Conservation (phyloP, 78 protist genomes). For the Dictyostelium citrinum region DNA sequence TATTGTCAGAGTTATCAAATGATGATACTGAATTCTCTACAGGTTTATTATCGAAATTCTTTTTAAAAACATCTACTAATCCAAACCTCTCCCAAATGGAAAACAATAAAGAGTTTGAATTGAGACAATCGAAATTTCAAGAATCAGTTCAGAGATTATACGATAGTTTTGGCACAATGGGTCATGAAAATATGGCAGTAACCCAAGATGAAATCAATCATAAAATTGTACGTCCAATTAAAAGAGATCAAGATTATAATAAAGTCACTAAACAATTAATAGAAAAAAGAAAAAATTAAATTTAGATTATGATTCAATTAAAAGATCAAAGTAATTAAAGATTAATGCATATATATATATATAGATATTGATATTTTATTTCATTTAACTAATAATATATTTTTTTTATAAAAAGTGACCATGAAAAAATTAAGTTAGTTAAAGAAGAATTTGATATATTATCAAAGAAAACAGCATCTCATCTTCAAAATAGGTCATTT, state of each 20-base stretch:
- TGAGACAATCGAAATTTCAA: slow-evolving; percentile 36
- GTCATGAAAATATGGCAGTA: slow-evolving; percentile 41
- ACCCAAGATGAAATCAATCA: slow-evolving; percentile 2
- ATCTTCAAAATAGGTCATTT: slow-evolving; percentile 56
- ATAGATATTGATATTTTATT: not conserved
- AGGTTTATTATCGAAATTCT: slow-evolving; percentile 33
- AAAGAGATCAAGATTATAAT: slow-evolving; percentile 41
- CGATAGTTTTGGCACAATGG: slow-evolving; percentile 62
- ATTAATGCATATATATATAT: too few species aligned
- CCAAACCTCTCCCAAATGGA: not conserved
- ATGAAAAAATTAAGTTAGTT: slow-evolving; percentile 12
- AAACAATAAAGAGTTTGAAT: not conserved
- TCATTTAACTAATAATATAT: not conserved
- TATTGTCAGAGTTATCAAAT: slow-evolving; percentile 31
- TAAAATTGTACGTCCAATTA: slow-evolving; percentile 40
- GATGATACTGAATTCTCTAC: slow-evolving; percentile 60
- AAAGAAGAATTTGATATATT: slow-evolving; percentile 43
- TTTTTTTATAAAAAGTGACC: not conserved
- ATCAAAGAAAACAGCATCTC: slow-evolving; percentile 44
- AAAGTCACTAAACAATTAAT: slow-evolving; percentile 51
- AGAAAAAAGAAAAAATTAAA: slow-evolving; percentile 64
- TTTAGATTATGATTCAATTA: slow-evolving; percentile 59
- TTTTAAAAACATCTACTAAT: slow-evolving; percentile 15
- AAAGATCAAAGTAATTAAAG: slow-evolving; percentile 41
- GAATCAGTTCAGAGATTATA: slow-evolving; percentile 72